A percentile compares a stretch with the other conserved stretches of the same genome.
phyloP scores from a whole-genome alignment of 2,329 filamentous ascomycete species.

The Juglanconis sp. region DNA sequence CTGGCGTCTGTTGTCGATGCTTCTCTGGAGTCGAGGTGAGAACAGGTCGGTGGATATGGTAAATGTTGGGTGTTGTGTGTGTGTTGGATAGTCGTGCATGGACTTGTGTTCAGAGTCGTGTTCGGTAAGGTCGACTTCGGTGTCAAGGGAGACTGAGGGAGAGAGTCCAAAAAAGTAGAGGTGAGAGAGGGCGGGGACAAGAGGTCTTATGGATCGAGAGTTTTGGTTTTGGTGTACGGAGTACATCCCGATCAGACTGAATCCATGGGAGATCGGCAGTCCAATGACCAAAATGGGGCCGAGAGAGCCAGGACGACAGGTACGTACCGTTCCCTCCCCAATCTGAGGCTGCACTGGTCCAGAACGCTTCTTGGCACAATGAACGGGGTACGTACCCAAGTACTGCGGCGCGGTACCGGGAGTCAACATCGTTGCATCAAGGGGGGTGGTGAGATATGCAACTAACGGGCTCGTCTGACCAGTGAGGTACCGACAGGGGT shows the following conservation, averaged over 20 bases:
- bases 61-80: not conserved
- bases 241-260: slow-evolving; percentile 13
- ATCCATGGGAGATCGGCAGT: slow-evolving; percentile 13
- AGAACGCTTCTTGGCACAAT: slow-evolving; percentile 9
- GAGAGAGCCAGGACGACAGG: not conserved
- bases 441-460: not conserved
- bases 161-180: not conserved
- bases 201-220: slow-evolving; percentile 19
- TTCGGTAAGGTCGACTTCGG: not conserved
- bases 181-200: slow-evolving; percentile 13
- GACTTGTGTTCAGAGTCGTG: not conserved
- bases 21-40: not conserved
- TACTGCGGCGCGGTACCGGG: not conserved
- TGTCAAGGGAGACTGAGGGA: not conserved
- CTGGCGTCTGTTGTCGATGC: not conserved
- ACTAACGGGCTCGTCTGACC: not conserved
- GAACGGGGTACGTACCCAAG: slow-evolving; percentile 5
- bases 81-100: not conserved
- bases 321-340: slow-evolving; percentile 5
- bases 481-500: not conserved
- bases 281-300: slow-evolving; percentile 5
- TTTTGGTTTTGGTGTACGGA: not conserved
- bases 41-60: not conserved
- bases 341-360: not conserved
- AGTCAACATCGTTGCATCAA: too few relatives aligned